These are phyloP conservation scores for Rhodomyrtus tomentosa DNA, from an alignment of 345 rosid genomes.

Conservation along the genomic window DNA sequence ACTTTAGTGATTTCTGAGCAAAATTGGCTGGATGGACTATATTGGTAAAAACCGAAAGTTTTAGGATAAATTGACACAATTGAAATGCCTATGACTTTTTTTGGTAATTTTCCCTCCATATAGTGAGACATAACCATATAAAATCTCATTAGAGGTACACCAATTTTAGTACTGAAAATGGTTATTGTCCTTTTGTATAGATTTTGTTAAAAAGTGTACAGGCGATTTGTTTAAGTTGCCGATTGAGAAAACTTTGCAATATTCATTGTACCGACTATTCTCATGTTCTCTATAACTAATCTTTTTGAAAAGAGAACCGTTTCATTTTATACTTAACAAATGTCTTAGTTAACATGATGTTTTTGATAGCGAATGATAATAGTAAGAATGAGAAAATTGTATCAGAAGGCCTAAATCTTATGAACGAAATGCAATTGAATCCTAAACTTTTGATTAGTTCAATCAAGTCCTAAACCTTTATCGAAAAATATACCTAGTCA, in stretches of 20 bases:
- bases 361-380: neutral
- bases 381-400: neutral
- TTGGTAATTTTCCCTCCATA: no score
- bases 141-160: neutral
- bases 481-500: neutral
- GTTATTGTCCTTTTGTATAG: neutral
- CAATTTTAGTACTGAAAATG: neutral
- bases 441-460: neutral
- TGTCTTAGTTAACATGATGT: neutral
- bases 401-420: neutral
- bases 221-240: neutral
- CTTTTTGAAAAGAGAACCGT: neutral
- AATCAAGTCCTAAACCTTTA: neutral
- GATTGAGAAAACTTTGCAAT: neutral
- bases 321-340: neutral
- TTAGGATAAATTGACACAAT: no score
- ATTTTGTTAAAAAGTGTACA: neutral
- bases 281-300: neutral
- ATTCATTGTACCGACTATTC: neutral
- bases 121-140: no score
- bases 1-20: no score
- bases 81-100: no score
- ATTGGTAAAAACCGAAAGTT: no score
- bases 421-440: neutral
- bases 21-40: no score